Conservation (phyloP, 2,329 filamentous ascomycete species). For the Fusarium denticulatum region DNA sequence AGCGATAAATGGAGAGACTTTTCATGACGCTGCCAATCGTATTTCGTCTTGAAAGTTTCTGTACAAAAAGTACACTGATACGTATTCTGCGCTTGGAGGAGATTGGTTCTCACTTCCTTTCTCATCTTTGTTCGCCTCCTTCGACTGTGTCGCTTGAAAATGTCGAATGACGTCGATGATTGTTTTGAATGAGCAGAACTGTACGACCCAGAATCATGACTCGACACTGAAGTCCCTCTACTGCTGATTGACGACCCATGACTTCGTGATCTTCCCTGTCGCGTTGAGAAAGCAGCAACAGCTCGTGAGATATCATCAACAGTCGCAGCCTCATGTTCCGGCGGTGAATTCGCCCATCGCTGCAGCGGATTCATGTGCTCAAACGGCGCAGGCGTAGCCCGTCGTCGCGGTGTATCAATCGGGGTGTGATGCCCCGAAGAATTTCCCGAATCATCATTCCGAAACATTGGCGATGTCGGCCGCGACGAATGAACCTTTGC, state of each 20-base stretch:
- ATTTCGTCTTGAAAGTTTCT: constrained; percentile 56
- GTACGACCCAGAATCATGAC: constrained; percentile 26
- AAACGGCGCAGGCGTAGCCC: constrained; percentile 49
- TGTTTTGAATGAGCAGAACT: constrained; percentile 29
- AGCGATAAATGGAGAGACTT: constrained; percentile 58
- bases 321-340: constrained; percentile 47
- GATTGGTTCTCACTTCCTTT: constrained; percentile 27
- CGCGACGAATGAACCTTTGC: constrained; percentile 68
- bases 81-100: constrained; percentile 26
- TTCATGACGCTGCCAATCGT: constrained; percentile 63
- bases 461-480: constrained; percentile 30
- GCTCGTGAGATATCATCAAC: constrained; percentile 47
- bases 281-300: constrained; percentile 45
- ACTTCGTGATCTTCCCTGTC: constrained; percentile 50
- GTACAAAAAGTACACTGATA: constrained; percentile 59
- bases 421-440: constrained; percentile 40
- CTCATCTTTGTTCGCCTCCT: constrained; percentile 20
- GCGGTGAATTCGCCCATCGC: constrained; percentile 48
- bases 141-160: constrained; percentile 27
- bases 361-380: constrained; percentile 43
- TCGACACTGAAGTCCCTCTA: constrained; percentile 26
- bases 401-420: constrained; percentile 66
- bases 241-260: constrained; percentile 52
- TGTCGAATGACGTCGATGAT: constrained; percentile 21
- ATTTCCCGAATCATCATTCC: constrained; percentile 23